Evolutionary conservation across 768 basidiomycete genomes (phyloP).

Genomic region (Rhizopogon vulgaris): DNA sequence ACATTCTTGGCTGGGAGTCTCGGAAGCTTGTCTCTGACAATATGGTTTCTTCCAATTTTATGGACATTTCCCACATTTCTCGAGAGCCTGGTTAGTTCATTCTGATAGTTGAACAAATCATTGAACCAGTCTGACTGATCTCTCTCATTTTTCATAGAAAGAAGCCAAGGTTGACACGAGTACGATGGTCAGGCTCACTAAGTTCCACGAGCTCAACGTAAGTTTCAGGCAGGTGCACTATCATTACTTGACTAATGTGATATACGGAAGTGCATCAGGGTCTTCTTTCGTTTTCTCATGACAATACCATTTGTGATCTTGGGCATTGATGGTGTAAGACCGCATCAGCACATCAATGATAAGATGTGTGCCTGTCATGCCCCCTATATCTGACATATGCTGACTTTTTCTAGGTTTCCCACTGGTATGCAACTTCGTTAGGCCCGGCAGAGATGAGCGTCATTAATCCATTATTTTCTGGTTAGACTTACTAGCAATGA

Average conservation of each 20-base stretch:
- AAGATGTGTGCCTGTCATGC: slow-evolving; percentile 34
- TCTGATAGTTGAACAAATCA: background rate
- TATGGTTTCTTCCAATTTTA: slow-evolving; percentile 72
- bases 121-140: background rate
- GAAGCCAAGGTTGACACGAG: slow-evolving; percentile 54
- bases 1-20: slow-evolving; percentile 66
- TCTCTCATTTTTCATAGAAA: slow-evolving; percentile 32
- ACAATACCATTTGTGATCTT: slow-evolving; percentile 58
- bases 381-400: background rate
- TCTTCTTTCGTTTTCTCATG: slow-evolving; percentile 71
- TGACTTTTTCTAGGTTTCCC: slow-evolving; percentile 15
- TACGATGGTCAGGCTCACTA: slow-evolving; percentile 68
- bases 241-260: background rate
- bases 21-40: slow-evolving; percentile 61
- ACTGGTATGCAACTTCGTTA: slow-evolving; percentile 4
- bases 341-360: slow-evolving; percentile 60
- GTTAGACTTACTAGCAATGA: slow-evolving; percentile 53
- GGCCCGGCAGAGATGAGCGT: background rate
- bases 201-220: slow-evolving; percentile 81
- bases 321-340: slow-evolving; percentile 60
- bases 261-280: slow-evolving; percentile 50
- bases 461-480: slow-evolving; percentile 11
- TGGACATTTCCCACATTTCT: slow-evolving; percentile 67
- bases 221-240: slow-evolving; percentile 17
- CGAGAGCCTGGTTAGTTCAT: slow-evolving; percentile 43